Base-by-base conservation (phyloP, 192 early-diverging fungal species). In the Coemansia sp. region DNA sequence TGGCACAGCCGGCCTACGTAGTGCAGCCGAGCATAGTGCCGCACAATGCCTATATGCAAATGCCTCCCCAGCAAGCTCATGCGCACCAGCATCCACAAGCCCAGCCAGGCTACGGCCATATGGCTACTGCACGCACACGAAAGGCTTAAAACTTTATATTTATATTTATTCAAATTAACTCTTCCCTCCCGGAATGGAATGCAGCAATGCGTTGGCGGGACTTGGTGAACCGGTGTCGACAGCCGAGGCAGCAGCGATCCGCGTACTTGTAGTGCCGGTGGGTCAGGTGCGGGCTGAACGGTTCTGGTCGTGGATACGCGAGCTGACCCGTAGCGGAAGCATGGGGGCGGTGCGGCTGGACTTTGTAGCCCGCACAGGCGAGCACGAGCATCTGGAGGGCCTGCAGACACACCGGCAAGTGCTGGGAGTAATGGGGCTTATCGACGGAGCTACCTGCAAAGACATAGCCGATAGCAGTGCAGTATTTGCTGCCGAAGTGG, bases 321-420 rank as follows among this genome's bases (percentile, higher is more conserved):
- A 41, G 58, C 66, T 39, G 55, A 66, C 28, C 52, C 53, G 11
- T 59, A 48, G 44, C 57, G 50, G 47, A 28, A n/a, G 28, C 10
- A 57, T 20, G 7, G 51, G 65, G 11, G 51, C 64, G 52, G 59
- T 44, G 26, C 66, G 62, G 40, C 61, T 79, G 23, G 38, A 54
- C 4, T 79, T 73, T 32, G 42, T 58, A 0, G 39, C 51, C 0
- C 38, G 32, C 21, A 40, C 46, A 12, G 54, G 36, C 45, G 76
- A 69, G 23, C 71, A 72, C 46, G 77, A 70, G 64, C 62, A 74
- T 36, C 42, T 80, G 48, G 77, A 74, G 45, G 71, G 71, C 15
- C 46, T 80, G 40, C 77, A 80, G 54, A 80, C 71, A 45, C 64
- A 74, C 64, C 50, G 77, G 20, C 77, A 70, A 51, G 50, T 60